A percentile compares a stretch with the other conserved stretches of the same genome.
Conservation (phyloP, 352 stramenopile genomes). For the Thalassiosira delicatula region DNA sequence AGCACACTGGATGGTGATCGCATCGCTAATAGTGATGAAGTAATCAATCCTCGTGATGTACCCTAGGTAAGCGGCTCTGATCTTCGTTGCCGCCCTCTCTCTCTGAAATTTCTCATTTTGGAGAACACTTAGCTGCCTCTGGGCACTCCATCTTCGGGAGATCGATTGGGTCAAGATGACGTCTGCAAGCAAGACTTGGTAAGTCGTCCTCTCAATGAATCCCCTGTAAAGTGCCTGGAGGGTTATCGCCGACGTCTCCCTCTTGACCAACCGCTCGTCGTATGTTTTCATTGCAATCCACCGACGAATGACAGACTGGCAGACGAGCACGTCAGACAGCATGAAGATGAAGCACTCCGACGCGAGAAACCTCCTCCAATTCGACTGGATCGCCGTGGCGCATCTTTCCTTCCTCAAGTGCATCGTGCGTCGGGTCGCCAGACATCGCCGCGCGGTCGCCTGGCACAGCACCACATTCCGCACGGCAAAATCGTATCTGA, state of each 20-base stretch:
- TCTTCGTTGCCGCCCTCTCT: slow-evolving; percentile 5
- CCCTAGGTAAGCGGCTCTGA: slow-evolving; percentile 4
- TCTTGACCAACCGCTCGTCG: not conserved
- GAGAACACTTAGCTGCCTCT: not conserved
- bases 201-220: slow-evolving; percentile 6
- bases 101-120: not conserved
- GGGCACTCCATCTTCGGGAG: slow-evolving; percentile 14
- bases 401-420: not conserved
- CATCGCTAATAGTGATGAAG: not conserved
- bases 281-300: slow-evolving; percentile 11
- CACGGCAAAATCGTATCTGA: slow-evolving; percentile 1
- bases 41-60: slow-evolving; percentile 9
- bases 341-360: slow-evolving; percentile 33
- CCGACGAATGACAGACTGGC: slow-evolving; percentile 39
- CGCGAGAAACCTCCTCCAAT: slow-evolving; percentile 30
- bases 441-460: no score
- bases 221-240: slow-evolving; percentile 13
- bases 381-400: slow-evolving; percentile 39
- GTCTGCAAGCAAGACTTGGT: slow-evolving; percentile 6
- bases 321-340: slow-evolving; percentile 45
- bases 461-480: not conserved
- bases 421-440: not conserved
- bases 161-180: slow-evolving; percentile 27
- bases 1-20: not conserved
- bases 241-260: slow-evolving; percentile 10